Evolutionary conservation across 1,284 basidiomycete species (phyloP), one percentile per base, ranked within the genome.

Genomic region (Marasmius fiardii): DNA sequence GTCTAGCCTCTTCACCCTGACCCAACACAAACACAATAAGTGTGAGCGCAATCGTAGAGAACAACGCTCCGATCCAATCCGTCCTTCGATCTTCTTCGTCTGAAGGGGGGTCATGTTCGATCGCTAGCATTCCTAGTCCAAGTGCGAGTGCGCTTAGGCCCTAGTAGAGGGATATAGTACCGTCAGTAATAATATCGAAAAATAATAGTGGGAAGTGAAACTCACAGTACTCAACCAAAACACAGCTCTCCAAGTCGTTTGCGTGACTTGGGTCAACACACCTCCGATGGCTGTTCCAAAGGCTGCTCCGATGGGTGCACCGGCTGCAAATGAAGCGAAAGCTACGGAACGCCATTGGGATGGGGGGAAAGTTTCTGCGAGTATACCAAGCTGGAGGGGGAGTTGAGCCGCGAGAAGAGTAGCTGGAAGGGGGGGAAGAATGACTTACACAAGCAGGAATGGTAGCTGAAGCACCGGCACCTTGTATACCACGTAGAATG

Each of bases 311-410:
- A 94, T 68, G 0, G 93, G 92, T 3, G 90, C 91, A 16, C 93
- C 92, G 0, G 91, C 82, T 3, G 84, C 77, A 58, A 92, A 93
- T 0, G 85, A 85, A 0, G 91, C 83, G 60, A 93, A 93, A 0
- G 91, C 91, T 0, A 83, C 70, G 0, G 87, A 83, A 4, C 92
- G 80, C 1, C 84, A 77, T 10, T 75, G 76, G 0, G 85, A 83
- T 0, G 85, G 82, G 2, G 88, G 86, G 64, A 93, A 93, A 0
- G 83, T 74, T 35, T 86, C 78, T 0, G 91, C 90, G 20, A 93
- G 77, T 55, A 91, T 92, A 1, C 92, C 91, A 18, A 93, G 74
- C 85, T 89, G 56, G 2, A 43, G 52, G 11, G 34, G 21, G 1
- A 5, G 26, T 10, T 20, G 23, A 3, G 10, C 16, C 43, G 51